Base-by-base conservation (phyloP, 2,329 filamentous ascomycete species). In the Cyphellophora attinorum region DNA sequence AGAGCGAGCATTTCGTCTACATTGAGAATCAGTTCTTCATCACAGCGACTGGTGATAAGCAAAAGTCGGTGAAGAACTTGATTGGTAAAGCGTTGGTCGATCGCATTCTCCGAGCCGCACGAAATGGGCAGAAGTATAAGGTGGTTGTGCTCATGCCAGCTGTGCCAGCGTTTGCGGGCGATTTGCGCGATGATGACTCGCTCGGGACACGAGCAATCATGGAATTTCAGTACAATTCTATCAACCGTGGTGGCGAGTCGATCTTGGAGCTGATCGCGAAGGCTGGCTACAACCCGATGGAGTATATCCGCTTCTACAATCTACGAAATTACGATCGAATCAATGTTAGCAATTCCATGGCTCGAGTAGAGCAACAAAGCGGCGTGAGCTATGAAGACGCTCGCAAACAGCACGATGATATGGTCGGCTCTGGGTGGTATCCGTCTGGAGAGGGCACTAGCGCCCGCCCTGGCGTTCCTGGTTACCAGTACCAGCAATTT, bases 1-100 rank as follows among this genome's bases (percentile, higher is more conserved):
- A 76, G 31, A 79, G 79, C 12, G 63, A 76, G 51, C 76, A 85
- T 53, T 86, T 81, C 51, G 60, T 88, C 39, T 88, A 86, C 56
- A 85, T 88, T 21, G 81, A 88, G 55, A 86, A 88, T 50, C 78
- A 85, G 67, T 91, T 91, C 64, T 91, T 91, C 66, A 91, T 91
- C 58, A 91, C 84, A 0, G 81, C 83, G 3, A 88, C 82, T 1
- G 68, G 66, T 31, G 69, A 81, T 35, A 62, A 76, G 37, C 82
- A 86, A 53, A 69, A 70, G 41, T 81, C 84, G 1, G 74, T 93
- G 29, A 70, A 69, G 50, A 91, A 93, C 60, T 76, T 79, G 55
- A 80, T 93, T 40, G 84, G 84, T 29, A 76, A 74, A 5, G 81
- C 81, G 17, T 81, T 93, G 33, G 84, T 85, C 5, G 77, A 85